Percentiles rank a stretch among this genome's conserved stretches.
These are phyloP conservation scores for Cerioporus squamosus DNA, from an alignment of 1,284 basidiomycete genomes.

Conservation along the genomic window DNA sequence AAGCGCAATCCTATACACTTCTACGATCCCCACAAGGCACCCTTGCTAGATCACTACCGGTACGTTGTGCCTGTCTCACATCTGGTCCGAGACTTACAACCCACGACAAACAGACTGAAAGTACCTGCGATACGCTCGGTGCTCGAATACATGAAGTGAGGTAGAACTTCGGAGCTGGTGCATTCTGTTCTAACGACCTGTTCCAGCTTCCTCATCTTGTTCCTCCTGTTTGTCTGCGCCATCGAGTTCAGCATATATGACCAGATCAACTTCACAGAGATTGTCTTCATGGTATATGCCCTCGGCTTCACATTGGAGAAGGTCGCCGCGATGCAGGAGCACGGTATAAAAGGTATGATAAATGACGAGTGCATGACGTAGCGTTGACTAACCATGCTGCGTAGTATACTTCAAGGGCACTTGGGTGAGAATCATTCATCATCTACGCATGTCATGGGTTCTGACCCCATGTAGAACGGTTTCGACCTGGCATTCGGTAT, in stretches of 20 bases:
- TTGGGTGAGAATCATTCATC: conserved; percentile 54
- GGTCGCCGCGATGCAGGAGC: conserved; percentile 92
- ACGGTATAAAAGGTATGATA: conserved; percentile 76
- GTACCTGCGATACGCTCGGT: conserved; percentile 91
- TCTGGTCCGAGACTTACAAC: conserved; percentile 1
- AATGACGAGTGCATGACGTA: neutral
- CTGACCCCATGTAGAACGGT: conserved; percentile 63
- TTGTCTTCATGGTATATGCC: conserved; percentile 82
- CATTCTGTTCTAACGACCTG: neutral
- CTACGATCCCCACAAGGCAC: conserved; percentile 93
- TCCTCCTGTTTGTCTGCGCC: conserved; percentile 82
- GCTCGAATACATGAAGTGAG: conserved; percentile 83
- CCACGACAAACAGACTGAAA: conserved; percentile 65
- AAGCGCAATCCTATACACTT: conserved; percentile 92
- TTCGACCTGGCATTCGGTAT: conserved; percentile 88
- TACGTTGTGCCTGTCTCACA: conserved; percentile 29
- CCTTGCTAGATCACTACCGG: conserved; percentile 92
- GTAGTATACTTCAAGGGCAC: conserved; percentile 82
- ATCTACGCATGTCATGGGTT: neutral
- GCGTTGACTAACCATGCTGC: neutral
- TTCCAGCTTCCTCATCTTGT: conserved; percentile 80
- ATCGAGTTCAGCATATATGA: conserved; percentile 74
- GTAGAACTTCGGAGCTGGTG: neutral
- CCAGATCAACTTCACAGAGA: conserved; percentile 67
- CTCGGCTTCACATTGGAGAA: conserved; percentile 92